Conservation (phyloP, 495 filamentous ascomycete species). For the Hypoxylon crocopeplum region DNA sequence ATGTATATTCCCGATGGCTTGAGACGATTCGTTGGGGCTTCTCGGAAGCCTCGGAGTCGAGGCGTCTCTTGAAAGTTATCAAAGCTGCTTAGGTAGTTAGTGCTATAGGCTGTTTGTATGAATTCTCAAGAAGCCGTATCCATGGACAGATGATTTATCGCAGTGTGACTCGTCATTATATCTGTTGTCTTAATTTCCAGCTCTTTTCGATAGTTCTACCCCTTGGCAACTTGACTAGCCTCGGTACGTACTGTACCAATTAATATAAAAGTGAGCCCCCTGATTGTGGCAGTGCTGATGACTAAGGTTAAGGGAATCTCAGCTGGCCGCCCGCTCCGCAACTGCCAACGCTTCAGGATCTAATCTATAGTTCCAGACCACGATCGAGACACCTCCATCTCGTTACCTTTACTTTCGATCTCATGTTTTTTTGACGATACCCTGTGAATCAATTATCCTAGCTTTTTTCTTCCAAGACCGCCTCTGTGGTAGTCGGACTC, state of each 20-base stretch:
- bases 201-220: too few species aligned
- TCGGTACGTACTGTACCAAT: not conserved
- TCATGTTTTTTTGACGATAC: slow-evolving; percentile 24
- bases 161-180: not conserved
- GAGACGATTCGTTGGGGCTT: slow-evolving; percentile 27
- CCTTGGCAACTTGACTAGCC: not conserved
- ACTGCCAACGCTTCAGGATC: not conserved
- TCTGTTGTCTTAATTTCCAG: too few species aligned
- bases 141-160: not conserved
- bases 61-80: slow-evolving; percentile 26
- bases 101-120: slow-evolving; percentile 4
- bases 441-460: slow-evolving; percentile 11
- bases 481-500: slow-evolving; percentile 12
- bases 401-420: slow-evolving; percentile 12
- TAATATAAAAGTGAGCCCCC: too few species aligned
- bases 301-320: slow-evolving; percentile 11
- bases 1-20: slow-evolving; percentile 42
- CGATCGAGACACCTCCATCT: slow-evolving; percentile 9
- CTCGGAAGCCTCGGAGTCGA: slow-evolving; percentile 25
- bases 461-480: slow-evolving; percentile 16
- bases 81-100: slow-evolving; percentile 19
- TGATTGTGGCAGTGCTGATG: slow-evolving; percentile 43
- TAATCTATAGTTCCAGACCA: slow-evolving; percentile 1
- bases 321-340: slow-evolving; percentile 11
- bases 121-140: slow-evolving; percentile 11